Evolutionary conservation across 1,284 basidiomycete species (phyloP), one percentile per base, ranked within the genome.

Genomic region (Ceratobasidium sp.): DNA sequence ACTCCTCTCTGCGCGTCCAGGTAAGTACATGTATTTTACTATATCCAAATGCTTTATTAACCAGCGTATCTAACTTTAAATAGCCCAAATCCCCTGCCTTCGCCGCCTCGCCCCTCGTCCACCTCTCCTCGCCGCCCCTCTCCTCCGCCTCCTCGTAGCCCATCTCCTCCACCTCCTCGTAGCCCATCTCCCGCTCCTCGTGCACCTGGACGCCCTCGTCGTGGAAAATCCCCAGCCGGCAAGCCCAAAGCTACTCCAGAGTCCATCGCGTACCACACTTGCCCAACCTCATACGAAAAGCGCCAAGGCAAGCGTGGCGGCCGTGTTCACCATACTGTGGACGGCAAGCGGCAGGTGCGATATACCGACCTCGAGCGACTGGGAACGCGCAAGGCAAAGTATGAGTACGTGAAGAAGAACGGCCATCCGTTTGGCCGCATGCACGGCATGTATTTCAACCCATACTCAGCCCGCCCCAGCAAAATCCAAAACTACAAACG

Each of bases 281-380:
- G 63, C 63, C 33, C 28, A 2, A 66, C 63, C 2, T 66, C 63
- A 6, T 66, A 53, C 33, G 66, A 68, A 46, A 49, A 68, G 20
- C 66, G 44, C 39, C 46, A 18, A 39, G 46, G 66, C 40, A 68
- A 53, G 46, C 46, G 46, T 68, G 66, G 66, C 10, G 66, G 66
- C 3, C 46, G 42, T 53, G 18, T 39, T 23, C 20, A 44, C 3
- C 23, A 15, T 3, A 15, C 13, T 2, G 63, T 66, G 44, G 53
- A 53, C 12, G 66, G 66, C n/a, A 68, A 26, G 26, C 40, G 33
- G 66, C 13, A 12, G 42, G 44, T 66, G 0, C 10, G 20, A 40
- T 53, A 53, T 53, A 53, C 51, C 51, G 4, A 3, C 18, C 18
- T 53, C 18, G 51, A 53, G 51, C 18, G 20, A 10, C 18, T 53